phyloP scores from a whole-genome alignment of 83 land plant genomes.

The Thuja plicata region DNA sequence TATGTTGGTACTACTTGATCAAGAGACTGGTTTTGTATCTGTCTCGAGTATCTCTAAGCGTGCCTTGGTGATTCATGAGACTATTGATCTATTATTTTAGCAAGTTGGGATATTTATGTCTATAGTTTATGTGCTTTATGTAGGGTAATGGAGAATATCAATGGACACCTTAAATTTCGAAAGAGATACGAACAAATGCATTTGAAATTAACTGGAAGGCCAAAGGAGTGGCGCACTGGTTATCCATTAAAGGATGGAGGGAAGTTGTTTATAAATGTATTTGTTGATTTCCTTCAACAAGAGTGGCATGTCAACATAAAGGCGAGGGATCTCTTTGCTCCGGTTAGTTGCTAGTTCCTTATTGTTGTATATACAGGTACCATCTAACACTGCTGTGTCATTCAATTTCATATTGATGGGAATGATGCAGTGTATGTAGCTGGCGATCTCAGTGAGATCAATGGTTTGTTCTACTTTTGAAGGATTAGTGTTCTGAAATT shows the following conservation, averaged over 20 bases:
- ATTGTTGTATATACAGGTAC: not conserved
- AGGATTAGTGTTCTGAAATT: not conserved
- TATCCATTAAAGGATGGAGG: slow-evolving; percentile 61
- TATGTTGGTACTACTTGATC: not conserved
- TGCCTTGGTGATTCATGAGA: not conserved
- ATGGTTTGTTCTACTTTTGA: not conserved
- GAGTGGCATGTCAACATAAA: slow-evolving; percentile 91
- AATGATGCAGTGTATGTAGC: not conserved
- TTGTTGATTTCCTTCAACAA: slow-evolving; percentile 76
- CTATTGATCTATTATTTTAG: not conserved
- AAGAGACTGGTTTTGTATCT: not conserved
- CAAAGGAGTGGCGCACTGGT: slow-evolving; percentile 82
- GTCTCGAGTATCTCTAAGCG: not conserved
- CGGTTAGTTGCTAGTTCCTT: slow-evolving; percentile 56
- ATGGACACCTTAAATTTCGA: slow-evolving; percentile 75
- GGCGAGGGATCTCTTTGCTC: slow-evolving; percentile 71
- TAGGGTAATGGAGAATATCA: slow-evolving; percentile 83
- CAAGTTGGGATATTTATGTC: not conserved
- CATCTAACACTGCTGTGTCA: not conserved
- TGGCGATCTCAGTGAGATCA: not conserved
- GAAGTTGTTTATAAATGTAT: slow-evolving; percentile 71
- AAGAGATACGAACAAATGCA: slow-evolving; percentile 70
- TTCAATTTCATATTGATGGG: not conserved
- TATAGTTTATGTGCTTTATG: slow-evolving; percentile 7
- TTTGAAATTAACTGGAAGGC: slow-evolving; percentile 78